Evolutionary conservation across 139 green algal species (phyloP).

Genomic region (Asterochloris sp.): DNA sequence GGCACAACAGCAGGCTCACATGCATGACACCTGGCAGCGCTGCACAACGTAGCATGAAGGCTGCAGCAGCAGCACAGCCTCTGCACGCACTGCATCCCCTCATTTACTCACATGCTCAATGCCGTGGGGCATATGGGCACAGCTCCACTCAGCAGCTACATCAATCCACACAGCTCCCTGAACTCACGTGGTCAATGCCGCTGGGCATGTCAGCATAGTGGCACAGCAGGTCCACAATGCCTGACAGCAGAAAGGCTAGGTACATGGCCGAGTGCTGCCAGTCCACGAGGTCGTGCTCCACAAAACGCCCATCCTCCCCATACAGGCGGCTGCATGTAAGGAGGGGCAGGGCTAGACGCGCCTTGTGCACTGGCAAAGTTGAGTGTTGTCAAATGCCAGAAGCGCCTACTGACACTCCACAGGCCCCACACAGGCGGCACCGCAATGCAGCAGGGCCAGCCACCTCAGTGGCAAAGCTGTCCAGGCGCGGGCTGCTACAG

Average conservation of each 20-base stretch:
- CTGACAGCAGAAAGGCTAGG: conserved; percentile 36
- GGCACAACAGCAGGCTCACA: no score
- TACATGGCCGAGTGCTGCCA: conserved; percentile 62
- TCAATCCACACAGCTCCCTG: no score
- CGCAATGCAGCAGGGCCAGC: no score
- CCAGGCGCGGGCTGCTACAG: no score
- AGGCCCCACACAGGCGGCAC: background rate
- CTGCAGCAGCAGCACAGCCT: no score
- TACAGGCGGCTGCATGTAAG: conserved; percentile 34
- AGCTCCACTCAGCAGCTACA: no score
- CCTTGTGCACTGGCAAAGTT: background rate
- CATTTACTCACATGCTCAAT: no score
- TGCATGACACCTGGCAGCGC: no score
- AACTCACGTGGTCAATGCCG: conserved; percentile 33
- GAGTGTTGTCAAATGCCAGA: background rate
- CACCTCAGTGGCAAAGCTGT: no score
- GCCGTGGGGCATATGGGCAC: no score
- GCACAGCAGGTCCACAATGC: conserved; percentile 43
- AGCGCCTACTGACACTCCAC: background rate
- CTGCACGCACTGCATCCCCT: no score
- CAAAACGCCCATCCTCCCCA: conserved; percentile 39
- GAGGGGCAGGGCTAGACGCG: background rate
- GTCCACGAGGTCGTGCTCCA: conserved; percentile 44
- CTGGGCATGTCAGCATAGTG: conserved; percentile 25
- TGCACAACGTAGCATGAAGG: no score